Percentiles rank a stretch among this genome's conserved stretches.
Conservation (phyloP, 768 basidiomycete genomes). For the Podaxis sp. region DNA sequence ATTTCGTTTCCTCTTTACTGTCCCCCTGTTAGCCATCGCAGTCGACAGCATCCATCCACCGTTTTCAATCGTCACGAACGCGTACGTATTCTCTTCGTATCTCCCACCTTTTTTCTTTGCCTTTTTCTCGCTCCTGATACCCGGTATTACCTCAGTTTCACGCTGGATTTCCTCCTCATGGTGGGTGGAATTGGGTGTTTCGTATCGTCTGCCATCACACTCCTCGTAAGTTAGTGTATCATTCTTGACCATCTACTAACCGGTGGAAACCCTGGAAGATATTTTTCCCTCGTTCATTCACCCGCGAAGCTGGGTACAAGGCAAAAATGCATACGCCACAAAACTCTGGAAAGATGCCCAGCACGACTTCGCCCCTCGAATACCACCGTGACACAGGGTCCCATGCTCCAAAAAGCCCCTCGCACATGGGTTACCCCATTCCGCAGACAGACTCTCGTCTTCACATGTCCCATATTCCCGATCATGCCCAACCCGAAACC, state of each 20-base stretch:
- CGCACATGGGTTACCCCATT: constrained; percentile 12
- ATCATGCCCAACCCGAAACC: constrained; percentile 8
- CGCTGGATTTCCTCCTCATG: constrained; percentile 70
- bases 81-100: constrained; percentile 41
- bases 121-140: neutral
- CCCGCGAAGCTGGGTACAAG: constrained; percentile 60
- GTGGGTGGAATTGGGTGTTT: constrained; percentile 72
- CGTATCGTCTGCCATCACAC: constrained; percentile 76
- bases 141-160: constrained; percentile 42
- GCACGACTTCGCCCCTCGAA: constrained; percentile 24
- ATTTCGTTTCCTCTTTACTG: constrained; percentile 72
- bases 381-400: constrained; percentile 20
- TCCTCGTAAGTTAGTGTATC: constrained; percentile 50
- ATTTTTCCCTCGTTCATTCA: constrained; percentile 77
- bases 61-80: constrained; percentile 48
- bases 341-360: constrained; percentile 27
- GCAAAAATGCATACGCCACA: constrained; percentile 34
- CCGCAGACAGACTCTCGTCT: constrained; percentile 19
- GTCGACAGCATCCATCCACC: constrained; percentile 57
- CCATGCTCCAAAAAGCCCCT: constrained; percentile 16
- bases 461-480: constrained; percentile 24
- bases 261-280: constrained; percentile 38
- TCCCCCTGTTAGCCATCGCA: constrained; percentile 66
- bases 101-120: neutral
- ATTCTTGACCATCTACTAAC: neutral